Evolutionary conservation across 306 rosid species (phyloP).

Genomic region (Quercus bicolor): DNA sequence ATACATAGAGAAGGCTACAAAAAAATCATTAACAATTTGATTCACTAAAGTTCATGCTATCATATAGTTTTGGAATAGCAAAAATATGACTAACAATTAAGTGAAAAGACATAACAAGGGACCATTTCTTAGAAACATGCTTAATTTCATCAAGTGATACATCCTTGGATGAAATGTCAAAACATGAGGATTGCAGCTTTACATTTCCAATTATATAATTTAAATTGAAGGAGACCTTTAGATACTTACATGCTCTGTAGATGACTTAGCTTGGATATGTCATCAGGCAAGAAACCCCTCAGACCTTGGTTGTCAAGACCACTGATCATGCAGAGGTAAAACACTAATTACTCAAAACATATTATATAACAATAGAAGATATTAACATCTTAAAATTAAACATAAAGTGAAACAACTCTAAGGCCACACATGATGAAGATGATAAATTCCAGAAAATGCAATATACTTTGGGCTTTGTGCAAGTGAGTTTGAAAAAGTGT

Average conservation of each 20-base stretch:
- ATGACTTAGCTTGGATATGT: slow-evolving; percentile 66
- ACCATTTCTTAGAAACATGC: background rate
- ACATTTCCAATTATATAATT: background rate
- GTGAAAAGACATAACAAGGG: background rate
- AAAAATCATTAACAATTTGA: background rate
- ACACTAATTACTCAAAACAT: slow-evolving; percentile 26
- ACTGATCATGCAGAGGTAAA: slow-evolving; percentile 51
- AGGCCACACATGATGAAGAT: background rate
- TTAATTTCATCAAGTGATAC: slow-evolving; percentile 17
- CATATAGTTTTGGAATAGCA: background rate
- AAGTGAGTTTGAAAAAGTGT: background rate
- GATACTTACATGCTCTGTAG: slow-evolving; percentile 76
- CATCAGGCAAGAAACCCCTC: slow-evolving; percentile 73
- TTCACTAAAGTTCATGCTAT: background rate
- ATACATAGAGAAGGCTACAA: slow-evolving; percentile 17
- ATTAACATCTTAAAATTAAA: background rate
- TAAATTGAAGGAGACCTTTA: slow-evolving; percentile 1
- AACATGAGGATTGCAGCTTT: background rate
- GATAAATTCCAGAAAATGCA: background rate
- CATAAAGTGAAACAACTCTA: background rate
- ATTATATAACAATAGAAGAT: background rate
- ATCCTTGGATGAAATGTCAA: background rate
- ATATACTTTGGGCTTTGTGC: background rate
- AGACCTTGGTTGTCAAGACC: slow-evolving; percentile 94
- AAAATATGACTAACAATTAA: background rate